A percentile compares a stretch with the other conserved stretches of the same genome.
These are phyloP conservation scores for Pythium aristosporum DNA, from an alignment of 352 stramenopile genomes.

Conservation along the genomic window DNA sequence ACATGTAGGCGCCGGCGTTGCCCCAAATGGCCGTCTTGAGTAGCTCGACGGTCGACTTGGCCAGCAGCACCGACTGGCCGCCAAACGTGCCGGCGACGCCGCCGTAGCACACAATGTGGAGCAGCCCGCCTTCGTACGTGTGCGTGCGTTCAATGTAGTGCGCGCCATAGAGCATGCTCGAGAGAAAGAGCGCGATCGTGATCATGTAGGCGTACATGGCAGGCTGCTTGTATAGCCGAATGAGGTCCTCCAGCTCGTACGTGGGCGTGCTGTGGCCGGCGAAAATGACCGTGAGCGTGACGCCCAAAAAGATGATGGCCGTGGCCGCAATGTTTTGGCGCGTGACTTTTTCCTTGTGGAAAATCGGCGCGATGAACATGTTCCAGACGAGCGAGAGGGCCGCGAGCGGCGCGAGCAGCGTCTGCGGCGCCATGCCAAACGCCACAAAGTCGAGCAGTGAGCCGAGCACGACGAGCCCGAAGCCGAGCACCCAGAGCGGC, in stretches of 20 bases:
- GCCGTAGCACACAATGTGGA: conserved; percentile 87
- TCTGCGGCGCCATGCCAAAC: conserved; percentile 91
- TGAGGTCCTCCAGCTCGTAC: conserved; percentile 87
- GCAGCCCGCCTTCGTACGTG: conserved; percentile 62
- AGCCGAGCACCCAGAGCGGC: conserved; percentile 88
- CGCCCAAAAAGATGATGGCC: conserved; percentile 86
- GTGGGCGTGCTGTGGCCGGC: conserved; percentile 80
- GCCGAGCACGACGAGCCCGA: conserved; percentile 76
- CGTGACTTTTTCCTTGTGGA: conserved; percentile 89
- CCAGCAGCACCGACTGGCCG: conserved; percentile 86
- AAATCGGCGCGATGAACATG: conserved; percentile 88
- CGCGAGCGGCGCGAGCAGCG: conserved; percentile 85
- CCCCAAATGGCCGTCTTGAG: conserved; percentile 90
- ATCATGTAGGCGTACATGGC: conserved; percentile 87
- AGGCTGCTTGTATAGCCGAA: conserved; percentile 72
- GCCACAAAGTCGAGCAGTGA: conserved; percentile 90
- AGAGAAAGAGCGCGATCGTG: conserved; percentile 67
- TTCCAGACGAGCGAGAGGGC: conserved; percentile 91
- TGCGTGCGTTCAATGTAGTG: conserved; percentile 77
- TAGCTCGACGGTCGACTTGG: conserved; percentile 88
- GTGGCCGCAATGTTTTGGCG: conserved; percentile 79
- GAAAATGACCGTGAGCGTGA: conserved; percentile 89
- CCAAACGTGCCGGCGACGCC: conserved; percentile 88
- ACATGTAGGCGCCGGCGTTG: conserved; percentile 70
- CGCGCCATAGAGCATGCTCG: conserved; percentile 54